Percentiles rank a stretch among this genome's conserved stretches.
These are phyloP conservation scores for Hanseniaspora sp. DNA, from an alignment of 1,139 yeast species.

Conservation along the genomic window DNA sequence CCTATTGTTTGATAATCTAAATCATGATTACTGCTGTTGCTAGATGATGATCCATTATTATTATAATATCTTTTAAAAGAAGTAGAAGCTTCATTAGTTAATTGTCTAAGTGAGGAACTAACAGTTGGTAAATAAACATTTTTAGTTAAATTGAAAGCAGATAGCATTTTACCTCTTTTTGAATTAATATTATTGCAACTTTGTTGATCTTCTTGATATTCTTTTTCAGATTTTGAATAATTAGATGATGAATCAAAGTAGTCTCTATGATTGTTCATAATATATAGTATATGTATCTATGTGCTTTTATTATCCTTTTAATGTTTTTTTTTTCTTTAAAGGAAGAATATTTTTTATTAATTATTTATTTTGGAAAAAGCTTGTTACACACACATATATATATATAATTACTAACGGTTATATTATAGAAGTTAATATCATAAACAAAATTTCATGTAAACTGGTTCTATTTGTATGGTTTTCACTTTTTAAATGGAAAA, in stretches of 20 bases:
- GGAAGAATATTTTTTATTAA: neutral
- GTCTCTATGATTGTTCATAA: neutral
- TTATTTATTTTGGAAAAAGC: too few relatives aligned
- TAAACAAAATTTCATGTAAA: too few relatives aligned
- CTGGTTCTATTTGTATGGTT: too few relatives aligned
- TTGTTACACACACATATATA: too few relatives aligned
- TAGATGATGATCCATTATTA: neutral
- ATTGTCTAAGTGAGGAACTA: conserved; percentile 39
- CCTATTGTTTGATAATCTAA: neutral
- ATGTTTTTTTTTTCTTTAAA: too few relatives aligned
- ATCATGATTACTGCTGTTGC: conserved; percentile 7
- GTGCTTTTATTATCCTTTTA: neutral
- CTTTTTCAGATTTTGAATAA: neutral
- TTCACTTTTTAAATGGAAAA: too few relatives aligned
- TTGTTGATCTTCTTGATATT: neutral
- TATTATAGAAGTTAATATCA: too few relatives aligned
- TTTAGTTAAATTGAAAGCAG: conserved; percentile 31
- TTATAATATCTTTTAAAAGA: conserved; percentile 19
- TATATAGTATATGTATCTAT: neutral
- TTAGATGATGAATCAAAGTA: neutral
- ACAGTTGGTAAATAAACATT: conserved; percentile 48
- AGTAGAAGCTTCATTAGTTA: conserved; percentile 40
- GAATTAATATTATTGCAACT: neutral
- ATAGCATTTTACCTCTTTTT: neutral
- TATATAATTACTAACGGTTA: too few relatives aligned